These are phyloP conservation scores for Botrytis medusae DNA, from an alignment of 2,329 filamentous ascomycete species.

Conservation along the genomic window DNA sequence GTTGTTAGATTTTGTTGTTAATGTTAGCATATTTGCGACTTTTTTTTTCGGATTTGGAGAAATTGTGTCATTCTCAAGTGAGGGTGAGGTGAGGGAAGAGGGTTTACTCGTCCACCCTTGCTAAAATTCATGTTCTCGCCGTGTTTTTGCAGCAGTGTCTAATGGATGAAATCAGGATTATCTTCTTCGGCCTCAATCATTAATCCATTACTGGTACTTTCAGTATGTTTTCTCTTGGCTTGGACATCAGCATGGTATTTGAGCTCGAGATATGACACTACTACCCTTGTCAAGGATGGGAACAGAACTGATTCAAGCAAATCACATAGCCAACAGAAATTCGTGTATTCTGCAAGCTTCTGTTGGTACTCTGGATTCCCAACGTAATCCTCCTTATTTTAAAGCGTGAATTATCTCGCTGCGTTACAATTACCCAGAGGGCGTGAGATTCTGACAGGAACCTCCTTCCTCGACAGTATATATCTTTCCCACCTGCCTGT, in stretches of 20 bases:
- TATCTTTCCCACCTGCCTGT: neutral
- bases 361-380: neutral
- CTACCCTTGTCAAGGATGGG: fast-evolving
- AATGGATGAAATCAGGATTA: neutral
- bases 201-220: neutral
- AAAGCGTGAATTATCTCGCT: neutral
- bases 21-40: neutral
- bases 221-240: neutral
- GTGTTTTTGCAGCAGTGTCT: neutral
- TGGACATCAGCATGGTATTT: neutral
- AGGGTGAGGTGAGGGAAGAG: neutral
- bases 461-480: neutral
- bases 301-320: neutral
- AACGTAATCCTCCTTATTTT: neutral
- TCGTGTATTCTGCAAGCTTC: neutral
- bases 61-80: neutral
- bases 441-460: neutral
- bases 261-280: neutral
- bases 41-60: neutral
- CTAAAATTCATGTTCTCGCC: neutral
- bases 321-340: neutral
- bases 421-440: neutral
- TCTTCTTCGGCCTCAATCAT: neutral
- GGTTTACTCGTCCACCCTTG: neutral
- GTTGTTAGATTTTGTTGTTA: neutral